Evolutionary conservation across 106 monocot species (phyloP).

Genomic region (Acorus calamus): DNA sequence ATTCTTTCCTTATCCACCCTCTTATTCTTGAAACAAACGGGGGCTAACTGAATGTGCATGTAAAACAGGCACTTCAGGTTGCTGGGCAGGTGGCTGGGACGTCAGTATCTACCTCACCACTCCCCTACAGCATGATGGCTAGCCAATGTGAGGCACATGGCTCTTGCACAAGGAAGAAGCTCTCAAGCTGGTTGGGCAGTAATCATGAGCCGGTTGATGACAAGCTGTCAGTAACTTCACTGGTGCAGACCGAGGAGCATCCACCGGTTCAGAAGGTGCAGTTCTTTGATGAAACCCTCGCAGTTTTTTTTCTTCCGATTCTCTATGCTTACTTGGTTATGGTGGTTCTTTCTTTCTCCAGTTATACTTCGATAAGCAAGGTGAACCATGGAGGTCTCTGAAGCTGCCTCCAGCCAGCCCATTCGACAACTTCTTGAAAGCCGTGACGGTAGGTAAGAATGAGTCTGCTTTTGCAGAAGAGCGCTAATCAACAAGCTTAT

Average conservation of each 20-base stretch:
- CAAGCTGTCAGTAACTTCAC: background rate
- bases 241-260: too few species aligned
- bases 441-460: constrained; percentile 7
- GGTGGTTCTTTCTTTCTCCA: too few species aligned
- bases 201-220: constrained; percentile 39
- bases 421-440: constrained; percentile 94
- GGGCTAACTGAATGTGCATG: too few species aligned
- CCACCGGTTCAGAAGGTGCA: too few species aligned
- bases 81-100: constrained; percentile 88
- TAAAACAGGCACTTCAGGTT: constrained; percentile 70
- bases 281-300: too few species aligned
- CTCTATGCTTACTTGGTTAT: too few species aligned
- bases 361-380: too few species aligned
- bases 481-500: too few species aligned
- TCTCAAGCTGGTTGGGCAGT: constrained; percentile 76
- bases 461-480: too few species aligned
- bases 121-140: constrained; percentile 82
- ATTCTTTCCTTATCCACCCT: too few species aligned
- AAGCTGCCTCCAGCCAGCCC: constrained; percentile 89
- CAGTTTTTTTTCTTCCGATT: too few species aligned
- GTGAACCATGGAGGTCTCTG: constrained; percentile 35
- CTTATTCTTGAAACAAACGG: too few species aligned
- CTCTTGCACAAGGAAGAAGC: constrained; percentile 70
- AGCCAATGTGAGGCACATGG: constrained; percentile 89
- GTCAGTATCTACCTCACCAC: constrained; percentile 80